Percentiles rank a stretch among this genome's conserved stretches.
Evolutionary conservation across 2,329 filamentous ascomycete genomes (phyloP).

Genomic region (Acrocalymma vagum): DNA sequence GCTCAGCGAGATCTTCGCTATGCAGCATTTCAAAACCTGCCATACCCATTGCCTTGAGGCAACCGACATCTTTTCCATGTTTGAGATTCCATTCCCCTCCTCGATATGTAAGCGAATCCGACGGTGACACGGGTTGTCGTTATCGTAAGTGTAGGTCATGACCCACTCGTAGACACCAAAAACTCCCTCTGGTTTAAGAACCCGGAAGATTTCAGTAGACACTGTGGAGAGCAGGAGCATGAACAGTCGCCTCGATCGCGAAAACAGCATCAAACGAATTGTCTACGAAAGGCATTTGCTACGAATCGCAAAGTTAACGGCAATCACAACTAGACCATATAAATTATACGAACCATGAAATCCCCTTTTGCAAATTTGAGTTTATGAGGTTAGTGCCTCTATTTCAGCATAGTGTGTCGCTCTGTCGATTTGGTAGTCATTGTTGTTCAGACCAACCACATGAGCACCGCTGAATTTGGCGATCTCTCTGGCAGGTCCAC

Average conservation of each 20-base stretch:
- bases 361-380: conserved; percentile 89
- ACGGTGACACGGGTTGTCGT: conserved; percentile 82
- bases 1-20: conserved; percentile 83
- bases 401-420: conserved; percentile 81
- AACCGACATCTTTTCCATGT: conserved; percentile 88
- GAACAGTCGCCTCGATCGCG: conserved; percentile 93
- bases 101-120: conserved; percentile 94
- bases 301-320: neutral
- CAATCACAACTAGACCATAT: neutral
- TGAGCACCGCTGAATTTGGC: conserved; percentile 91
- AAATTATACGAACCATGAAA: conserved; percentile 74
- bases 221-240: conserved; percentile 85
- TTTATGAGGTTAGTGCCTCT: conserved; percentile 79
- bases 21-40: conserved; percentile 84
- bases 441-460: conserved; percentile 93
- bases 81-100: conserved; percentile 91
- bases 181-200: conserved; percentile 92
- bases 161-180: conserved; percentile 99
- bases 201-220: conserved; percentile 93
- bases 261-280: conserved; percentile 93
- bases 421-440: conserved; percentile 95
- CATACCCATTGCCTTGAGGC: conserved; percentile 81
- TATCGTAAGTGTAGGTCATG: conserved; percentile 94
- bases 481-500: conserved; percentile 91
- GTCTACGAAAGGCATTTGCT: conserved; percentile 92